These are phyloP conservation scores for Pythium rhizo-oryzae DNA, from an alignment of 352 stramenopile genomes.

Conservation along the genomic window DNA sequence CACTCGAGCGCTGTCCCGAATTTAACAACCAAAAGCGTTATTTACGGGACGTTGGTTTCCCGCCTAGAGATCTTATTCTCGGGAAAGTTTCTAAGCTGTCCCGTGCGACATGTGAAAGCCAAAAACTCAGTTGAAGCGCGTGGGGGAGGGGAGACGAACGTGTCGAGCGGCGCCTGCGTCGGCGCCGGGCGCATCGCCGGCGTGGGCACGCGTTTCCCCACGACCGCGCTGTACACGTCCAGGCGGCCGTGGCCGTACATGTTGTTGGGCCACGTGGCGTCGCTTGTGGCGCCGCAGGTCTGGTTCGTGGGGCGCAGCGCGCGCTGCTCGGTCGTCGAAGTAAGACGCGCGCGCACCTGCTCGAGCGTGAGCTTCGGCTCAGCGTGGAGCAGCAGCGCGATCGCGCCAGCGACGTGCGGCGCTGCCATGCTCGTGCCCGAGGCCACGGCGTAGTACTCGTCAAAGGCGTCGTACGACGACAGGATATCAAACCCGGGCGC, in stretches of 20 bases:
- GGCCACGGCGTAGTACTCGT: constrained; percentile 30
- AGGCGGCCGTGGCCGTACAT: constrained; percentile 6
- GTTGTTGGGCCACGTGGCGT: constrained; percentile 8
- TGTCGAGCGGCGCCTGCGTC: background rate
- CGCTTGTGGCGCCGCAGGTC: background rate
- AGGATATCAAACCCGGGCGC: constrained; percentile 27
- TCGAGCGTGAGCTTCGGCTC: constrained; percentile 19
- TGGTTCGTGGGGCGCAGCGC: background rate
- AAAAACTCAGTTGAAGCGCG: too few relatives aligned
- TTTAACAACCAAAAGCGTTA: constrained; percentile 8
- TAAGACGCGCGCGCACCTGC: constrained; percentile 1
- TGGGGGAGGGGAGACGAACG: background rate
- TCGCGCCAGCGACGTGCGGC: constrained; percentile 29
- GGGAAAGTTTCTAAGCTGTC: too few relatives aligned
- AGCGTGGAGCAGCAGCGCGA: constrained; percentile 26
- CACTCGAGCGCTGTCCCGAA: constrained; percentile 27
- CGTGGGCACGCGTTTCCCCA: background rate
- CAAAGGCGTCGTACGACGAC: constrained; percentile 22
- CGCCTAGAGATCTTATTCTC: too few relatives aligned
- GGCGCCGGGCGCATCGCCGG: background rate
- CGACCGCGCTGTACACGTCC: background rate
- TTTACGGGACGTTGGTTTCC: background rate
- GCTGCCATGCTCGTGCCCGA: constrained; percentile 30
- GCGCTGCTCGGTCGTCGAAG: background rate
- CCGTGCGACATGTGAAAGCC: background rate